These are phyloP conservation scores for Alternaria novae-zelandiae DNA, from an alignment of 2,329 filamentous ascomycete species.

Conservation along the genomic window DNA sequence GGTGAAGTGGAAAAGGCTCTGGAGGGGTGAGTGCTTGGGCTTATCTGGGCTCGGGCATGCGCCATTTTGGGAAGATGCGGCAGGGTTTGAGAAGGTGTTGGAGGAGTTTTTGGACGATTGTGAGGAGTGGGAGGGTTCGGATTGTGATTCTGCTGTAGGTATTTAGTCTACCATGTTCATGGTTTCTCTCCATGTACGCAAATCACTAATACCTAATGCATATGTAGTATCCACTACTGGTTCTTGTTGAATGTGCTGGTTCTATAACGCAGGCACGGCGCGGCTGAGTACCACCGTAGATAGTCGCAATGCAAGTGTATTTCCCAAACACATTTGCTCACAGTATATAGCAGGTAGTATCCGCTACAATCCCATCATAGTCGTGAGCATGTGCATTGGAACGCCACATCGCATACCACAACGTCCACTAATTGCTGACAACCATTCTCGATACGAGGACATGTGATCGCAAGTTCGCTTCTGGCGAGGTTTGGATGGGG, in stretches of 20 bases:
- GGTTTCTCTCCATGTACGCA: background rate
- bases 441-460: background rate
- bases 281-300: background rate
- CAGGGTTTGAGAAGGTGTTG: slow-evolving; percentile 21
- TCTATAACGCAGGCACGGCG: background rate
- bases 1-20: slow-evolving; percentile 35
- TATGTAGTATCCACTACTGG: background rate
- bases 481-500: background rate
- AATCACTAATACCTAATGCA: background rate
- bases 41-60: slow-evolving; percentile 37
- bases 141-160: background rate
- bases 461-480: background rate
- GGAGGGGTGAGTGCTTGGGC: slow-evolving; percentile 33
- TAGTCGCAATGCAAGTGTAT: background rate
- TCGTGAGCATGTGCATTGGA: background rate
- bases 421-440: background rate
- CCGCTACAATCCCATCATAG: background rate
- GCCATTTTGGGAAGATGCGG: slow-evolving; percentile 40
- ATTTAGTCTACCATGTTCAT: background rate
- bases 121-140: background rate
- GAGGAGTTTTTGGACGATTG: slow-evolving; percentile 26
- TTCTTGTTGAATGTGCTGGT: background rate
- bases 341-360: background rate
- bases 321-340: background rate
- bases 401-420: background rate